Conservation (phyloP, 148 eudicot species). For the Heliamphora exappendiculata region DNA sequence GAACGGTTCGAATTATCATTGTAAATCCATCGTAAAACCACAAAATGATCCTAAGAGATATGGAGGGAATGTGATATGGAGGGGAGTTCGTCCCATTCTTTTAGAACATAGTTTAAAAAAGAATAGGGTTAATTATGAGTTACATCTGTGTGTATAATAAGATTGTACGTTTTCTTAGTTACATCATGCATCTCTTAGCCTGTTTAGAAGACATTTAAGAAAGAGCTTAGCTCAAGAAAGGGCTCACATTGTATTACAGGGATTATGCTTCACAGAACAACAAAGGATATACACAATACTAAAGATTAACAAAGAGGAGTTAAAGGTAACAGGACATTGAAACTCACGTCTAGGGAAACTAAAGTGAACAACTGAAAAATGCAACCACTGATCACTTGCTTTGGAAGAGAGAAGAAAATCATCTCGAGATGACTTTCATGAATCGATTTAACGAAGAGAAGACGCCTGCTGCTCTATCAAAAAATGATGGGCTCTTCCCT, state of each 20-base stretch:
- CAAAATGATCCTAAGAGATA: too few species aligned
- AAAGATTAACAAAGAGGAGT: background rate
- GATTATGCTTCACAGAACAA: background rate
- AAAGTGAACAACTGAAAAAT: too few species aligned
- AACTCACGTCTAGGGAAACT: background rate
- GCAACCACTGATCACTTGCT: background rate
- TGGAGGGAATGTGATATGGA: too few species aligned
- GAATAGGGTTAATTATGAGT: too few species aligned
- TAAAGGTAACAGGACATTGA: background rate
- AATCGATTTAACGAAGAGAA: constrained; percentile 76
- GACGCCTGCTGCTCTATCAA: constrained; percentile 65
- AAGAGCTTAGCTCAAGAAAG: background rate
- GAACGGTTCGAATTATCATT: too few species aligned
- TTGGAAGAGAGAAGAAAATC: background rate
- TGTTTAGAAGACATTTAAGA: background rate
- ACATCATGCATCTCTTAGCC: background rate
- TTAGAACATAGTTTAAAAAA: too few species aligned
- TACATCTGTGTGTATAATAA: too few species aligned
- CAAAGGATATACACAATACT: background rate
- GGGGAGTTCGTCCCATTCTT: too few species aligned
- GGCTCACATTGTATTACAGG: background rate
- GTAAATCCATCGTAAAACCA: too few species aligned
- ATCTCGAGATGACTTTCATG: constrained; percentile 73
- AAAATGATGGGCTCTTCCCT: constrained; percentile 59
- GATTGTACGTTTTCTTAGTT: too few species aligned